These are phyloP conservation scores for Septoria linicola DNA, from an alignment of 2,329 filamentous ascomycete genomes.

Conservation along the genomic window DNA sequence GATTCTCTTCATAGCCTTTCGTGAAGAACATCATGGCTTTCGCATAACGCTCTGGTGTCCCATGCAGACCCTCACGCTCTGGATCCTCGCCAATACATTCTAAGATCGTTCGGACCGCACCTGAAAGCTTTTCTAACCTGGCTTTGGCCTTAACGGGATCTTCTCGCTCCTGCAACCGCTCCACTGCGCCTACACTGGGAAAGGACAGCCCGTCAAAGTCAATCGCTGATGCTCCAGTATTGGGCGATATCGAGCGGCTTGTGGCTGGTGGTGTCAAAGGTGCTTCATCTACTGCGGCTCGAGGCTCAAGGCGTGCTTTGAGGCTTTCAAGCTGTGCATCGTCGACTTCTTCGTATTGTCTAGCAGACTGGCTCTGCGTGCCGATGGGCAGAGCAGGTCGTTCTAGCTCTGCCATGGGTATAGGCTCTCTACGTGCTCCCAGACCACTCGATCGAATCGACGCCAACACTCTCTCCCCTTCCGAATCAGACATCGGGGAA, in stretches of 20 bases:
- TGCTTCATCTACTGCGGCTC: slow-evolving; percentile 55
- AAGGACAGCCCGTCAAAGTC: slow-evolving; percentile 58
- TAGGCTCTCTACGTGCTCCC: slow-evolving; percentile 46
- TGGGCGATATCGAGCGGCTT: slow-evolving; percentile 51
- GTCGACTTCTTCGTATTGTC: slow-evolving; percentile 42
- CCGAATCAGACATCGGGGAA: slow-evolving; percentile 31
- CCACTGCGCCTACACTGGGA: slow-evolving; percentile 46
- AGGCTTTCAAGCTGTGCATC: slow-evolving; percentile 45
- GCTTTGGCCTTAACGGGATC: slow-evolving; percentile 58
- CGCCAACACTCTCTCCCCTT: slow-evolving; percentile 58
- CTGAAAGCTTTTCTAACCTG: slow-evolving; percentile 60
- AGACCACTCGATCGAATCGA: slow-evolving; percentile 59
- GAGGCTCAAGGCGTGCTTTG: slow-evolving; percentile 38
- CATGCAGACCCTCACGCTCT: slow-evolving; percentile 61
- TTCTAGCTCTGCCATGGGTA: slow-evolving; percentile 45
- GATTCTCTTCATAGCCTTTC: slow-evolving; percentile 93
- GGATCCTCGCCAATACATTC: slow-evolving; percentile 67
- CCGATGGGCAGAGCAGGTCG: slow-evolving; percentile 14
- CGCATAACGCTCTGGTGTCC: slow-evolving; percentile 80
- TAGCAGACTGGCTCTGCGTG: slow-evolving; percentile 17
- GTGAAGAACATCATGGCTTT: slow-evolving; percentile 96
- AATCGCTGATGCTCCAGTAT: slow-evolving; percentile 51
- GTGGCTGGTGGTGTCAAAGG: slow-evolving; percentile 54
- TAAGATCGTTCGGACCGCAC: slow-evolving; percentile 62
- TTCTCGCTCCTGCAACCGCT: slow-evolving; percentile 34